Percentiles rank a stretch among this genome's conserved stretches.
These are phyloP conservation scores for Imleria badia DNA, from an alignment of 768 basidiomycete species.

Conservation along the genomic window DNA sequence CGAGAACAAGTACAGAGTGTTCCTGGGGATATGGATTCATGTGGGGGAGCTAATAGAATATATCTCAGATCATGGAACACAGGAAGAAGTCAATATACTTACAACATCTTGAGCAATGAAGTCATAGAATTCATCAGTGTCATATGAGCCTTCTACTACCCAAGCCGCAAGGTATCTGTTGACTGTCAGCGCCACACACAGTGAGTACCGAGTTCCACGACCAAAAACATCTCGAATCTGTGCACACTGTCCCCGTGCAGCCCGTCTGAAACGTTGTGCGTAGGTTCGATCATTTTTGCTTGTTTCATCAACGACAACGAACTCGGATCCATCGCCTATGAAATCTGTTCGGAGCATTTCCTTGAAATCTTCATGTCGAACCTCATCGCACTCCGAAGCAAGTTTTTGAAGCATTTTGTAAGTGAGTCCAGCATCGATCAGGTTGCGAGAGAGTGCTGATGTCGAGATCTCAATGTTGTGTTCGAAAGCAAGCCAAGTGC, in stretches of 20 bases:
- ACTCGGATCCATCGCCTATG: neutral
- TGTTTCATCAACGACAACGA: neutral
- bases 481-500: too few relatives aligned
- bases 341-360: neutral
- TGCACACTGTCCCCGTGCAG: neutral
- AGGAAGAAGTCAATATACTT: neutral
- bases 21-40: conserved; percentile 1
- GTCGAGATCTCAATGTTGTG: too few relatives aligned
- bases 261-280: neutral
- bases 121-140: neutral
- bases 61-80: too few relatives aligned
- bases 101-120: neutral
- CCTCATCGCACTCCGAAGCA: neutral
- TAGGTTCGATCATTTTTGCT: neutral
- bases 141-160: neutral
- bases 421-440: neutral
- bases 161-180: neutral
- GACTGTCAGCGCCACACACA: neutral
- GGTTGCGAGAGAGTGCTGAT: too few relatives aligned
- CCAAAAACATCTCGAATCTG: neutral
- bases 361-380: neutral
- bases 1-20: neutral
- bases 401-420: neutral
- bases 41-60: too few relatives aligned
- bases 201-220: neutral